A percentile compares a stretch with the other conserved stretches of the same genome.
Conservation (phyloP, 1,139 yeast species). For the Yamadazyma taylorii region DNA sequence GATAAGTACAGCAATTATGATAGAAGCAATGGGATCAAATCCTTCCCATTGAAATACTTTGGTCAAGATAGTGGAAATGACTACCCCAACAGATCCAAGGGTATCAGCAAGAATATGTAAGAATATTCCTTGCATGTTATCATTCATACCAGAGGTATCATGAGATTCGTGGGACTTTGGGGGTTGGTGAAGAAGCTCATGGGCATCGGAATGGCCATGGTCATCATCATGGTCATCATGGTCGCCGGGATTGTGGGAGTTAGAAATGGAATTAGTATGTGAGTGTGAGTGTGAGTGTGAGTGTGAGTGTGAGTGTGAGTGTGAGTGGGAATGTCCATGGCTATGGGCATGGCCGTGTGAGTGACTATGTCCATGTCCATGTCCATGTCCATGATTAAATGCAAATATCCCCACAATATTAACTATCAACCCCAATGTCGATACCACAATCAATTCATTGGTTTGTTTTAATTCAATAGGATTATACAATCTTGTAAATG, state of each 20-base stretch:
- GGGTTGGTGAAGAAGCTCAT: conserved; percentile 18
- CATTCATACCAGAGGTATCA: conserved; percentile 46
- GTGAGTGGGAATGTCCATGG: conserved; percentile 11
- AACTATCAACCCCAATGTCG: conserved; percentile 79
- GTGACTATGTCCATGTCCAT: conserved; percentile 36
- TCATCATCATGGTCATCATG: conserved; percentile 17
- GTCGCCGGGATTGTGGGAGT: conserved; percentile 12
- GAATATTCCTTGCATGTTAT: conserved; percentile 93
- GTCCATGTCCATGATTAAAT: conserved; percentile 74
- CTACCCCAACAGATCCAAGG: conserved; percentile 94
- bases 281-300: conserved; percentile 6
- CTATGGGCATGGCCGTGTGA: conserved; percentile 27
- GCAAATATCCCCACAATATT: conserved; percentile 93
- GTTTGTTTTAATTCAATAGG: conserved; percentile 81
- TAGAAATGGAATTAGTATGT: too few relatives aligned
- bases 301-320: conserved; percentile 19
- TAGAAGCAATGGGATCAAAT: conserved; percentile 90
- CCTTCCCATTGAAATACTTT: conserved; percentile 59
- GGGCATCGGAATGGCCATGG: conserved; percentile 18
- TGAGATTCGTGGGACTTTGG: conserved; percentile 3
- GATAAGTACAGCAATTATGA: conserved; percentile 80
- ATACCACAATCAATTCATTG: conserved; percentile 82
- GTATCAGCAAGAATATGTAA: conserved; percentile 94
- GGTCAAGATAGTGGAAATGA: conserved; percentile 73
- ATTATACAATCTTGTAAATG: conserved; percentile 71